phyloP scores from a whole-genome alignment of 148 eudicot species.

The Silene conica region DNA sequence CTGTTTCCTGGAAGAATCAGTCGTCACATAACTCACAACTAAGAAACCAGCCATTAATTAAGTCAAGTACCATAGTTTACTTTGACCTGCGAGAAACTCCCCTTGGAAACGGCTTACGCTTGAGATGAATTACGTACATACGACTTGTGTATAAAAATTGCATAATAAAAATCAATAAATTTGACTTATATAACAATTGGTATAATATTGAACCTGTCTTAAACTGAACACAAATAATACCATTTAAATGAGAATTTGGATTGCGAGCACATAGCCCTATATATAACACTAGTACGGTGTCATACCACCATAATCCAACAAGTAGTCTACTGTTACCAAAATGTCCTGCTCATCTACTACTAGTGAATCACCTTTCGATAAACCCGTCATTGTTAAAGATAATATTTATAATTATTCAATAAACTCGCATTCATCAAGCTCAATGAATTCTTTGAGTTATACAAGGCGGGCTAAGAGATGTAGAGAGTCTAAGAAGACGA shows the following conservation, averaged over 20 bases:
- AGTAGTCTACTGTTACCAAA: too few species aligned
- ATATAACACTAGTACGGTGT: neutral
- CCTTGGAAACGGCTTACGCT: too few species aligned
- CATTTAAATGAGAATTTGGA: too few species aligned
- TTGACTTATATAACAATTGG: neutral
- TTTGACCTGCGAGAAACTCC: conserved; percentile 12
- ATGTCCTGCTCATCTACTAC: conserved; percentile 1
- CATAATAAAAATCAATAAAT: neutral
- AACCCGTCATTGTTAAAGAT: neutral
- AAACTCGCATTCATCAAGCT: neutral
- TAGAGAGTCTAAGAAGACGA: conserved; percentile 36
- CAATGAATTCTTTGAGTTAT: neutral
- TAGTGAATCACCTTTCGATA: conserved; percentile 22
- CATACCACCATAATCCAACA: neutral
- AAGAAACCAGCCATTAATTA: too few species aligned
- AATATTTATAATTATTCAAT: neutral
- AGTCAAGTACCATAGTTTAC: conserved; percentile 19
- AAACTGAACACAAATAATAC: too few species aligned
- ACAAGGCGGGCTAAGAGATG: conserved; percentile 32
- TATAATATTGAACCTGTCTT: too few species aligned
- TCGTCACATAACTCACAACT: neutral
- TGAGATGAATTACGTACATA: too few species aligned
- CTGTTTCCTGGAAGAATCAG: conserved; percentile 25
- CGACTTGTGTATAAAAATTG: too few species aligned
- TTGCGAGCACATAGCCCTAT: too few species aligned